phyloP scores from a whole-genome alignment of 192 early-diverging fungal genomes.

The Coemansia sp. region DNA sequence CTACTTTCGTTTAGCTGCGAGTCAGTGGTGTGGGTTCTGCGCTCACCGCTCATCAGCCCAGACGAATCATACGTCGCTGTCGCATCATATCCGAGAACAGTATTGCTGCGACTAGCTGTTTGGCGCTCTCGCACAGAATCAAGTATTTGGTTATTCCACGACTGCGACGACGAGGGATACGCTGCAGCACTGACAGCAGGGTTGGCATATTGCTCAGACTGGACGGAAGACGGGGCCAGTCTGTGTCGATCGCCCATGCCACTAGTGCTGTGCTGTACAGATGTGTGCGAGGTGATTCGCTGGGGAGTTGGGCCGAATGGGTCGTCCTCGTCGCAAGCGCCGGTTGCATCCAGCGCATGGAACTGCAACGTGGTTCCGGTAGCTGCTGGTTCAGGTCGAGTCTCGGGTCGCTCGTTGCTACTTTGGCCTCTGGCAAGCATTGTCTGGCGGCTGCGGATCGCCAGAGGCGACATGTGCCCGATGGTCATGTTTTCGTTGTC shows the following conservation, averaged over 20 bases:
- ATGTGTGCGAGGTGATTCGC: background rate
- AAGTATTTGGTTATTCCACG: conserved; percentile 13
- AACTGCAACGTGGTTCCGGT: conserved; percentile 21
- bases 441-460: conserved; percentile 23
- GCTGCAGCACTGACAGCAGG: conserved; percentile 1
- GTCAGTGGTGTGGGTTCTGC: conserved; percentile 6
- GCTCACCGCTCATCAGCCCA: background rate
- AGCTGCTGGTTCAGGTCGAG: conserved; percentile 6
- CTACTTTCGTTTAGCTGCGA: conserved; percentile 32
- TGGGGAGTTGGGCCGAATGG: conserved; percentile 45
- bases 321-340: conserved; percentile 27
- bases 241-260: conserved; percentile 2
- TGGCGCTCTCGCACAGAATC: background rate
- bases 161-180: conserved; percentile 9
- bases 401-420: background rate
- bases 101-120: conserved; percentile 13
- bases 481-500: conserved; percentile 51
- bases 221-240: conserved; percentile 5
- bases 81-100: conserved; percentile 26
- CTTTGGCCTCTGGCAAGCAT: conserved; percentile 5
- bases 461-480: conserved; percentile 50
- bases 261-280: background rate
- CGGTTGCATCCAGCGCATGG: conserved; percentile 19
- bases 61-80: conserved; percentile 36
- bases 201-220: conserved; percentile 12